Percentiles rank a stretch among this genome's conserved stretches.
These are phyloP conservation scores for Epichloe baconii DNA, from an alignment of 2,329 filamentous ascomycete genomes.

Conservation along the genomic window DNA sequence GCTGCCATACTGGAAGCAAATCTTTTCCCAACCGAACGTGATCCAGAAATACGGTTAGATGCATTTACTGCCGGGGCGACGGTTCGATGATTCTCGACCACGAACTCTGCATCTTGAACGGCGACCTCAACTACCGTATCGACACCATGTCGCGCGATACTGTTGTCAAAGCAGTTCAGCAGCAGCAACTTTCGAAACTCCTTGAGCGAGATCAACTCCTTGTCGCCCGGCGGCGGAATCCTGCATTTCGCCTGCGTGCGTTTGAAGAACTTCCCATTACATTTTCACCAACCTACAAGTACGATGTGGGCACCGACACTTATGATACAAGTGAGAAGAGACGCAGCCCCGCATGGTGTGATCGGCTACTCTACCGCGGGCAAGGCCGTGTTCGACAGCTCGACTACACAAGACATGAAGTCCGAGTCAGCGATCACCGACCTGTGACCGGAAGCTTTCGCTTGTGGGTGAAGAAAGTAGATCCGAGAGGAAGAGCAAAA, in stretches of 20 bases:
- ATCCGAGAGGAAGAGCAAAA: conserved; percentile 48
- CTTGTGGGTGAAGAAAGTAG: conserved; percentile 72
- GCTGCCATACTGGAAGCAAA: conserved; percentile 75
- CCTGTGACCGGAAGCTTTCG: conserved; percentile 80
- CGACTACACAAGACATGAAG: conserved; percentile 80
- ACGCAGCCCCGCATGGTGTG: conserved; percentile 90
- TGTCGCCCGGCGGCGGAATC: conserved; percentile 77
- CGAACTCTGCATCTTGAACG: conserved; percentile 92
- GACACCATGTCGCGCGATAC: conserved; percentile 93
- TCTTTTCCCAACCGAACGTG: conserved; percentile 59
- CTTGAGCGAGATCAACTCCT: conserved; percentile 90
- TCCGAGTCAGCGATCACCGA: conserved; percentile 81
- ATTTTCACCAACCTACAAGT: conserved; percentile 96
- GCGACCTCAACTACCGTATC: conserved; percentile 95
- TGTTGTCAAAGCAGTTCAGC: conserved; percentile 72
- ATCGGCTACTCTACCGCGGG: conserved; percentile 78
- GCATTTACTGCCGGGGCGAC: conserved; percentile 83
- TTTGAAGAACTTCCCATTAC: conserved; percentile 86
- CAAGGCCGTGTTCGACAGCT: conserved; percentile 71
- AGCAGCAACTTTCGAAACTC: conserved; percentile 70
- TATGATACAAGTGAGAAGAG: conserved; percentile 96
- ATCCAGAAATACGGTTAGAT: conserved; percentile 55
- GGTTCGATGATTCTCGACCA: conserved; percentile 92
- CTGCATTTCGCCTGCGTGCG: conserved; percentile 73
- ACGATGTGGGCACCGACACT: conserved; percentile 86